Evolutionary conservation across 1,284 basidiomycete species (phyloP), one percentile per base, ranked within the genome.

Genomic region (Ceratobasidium sp.): DNA sequence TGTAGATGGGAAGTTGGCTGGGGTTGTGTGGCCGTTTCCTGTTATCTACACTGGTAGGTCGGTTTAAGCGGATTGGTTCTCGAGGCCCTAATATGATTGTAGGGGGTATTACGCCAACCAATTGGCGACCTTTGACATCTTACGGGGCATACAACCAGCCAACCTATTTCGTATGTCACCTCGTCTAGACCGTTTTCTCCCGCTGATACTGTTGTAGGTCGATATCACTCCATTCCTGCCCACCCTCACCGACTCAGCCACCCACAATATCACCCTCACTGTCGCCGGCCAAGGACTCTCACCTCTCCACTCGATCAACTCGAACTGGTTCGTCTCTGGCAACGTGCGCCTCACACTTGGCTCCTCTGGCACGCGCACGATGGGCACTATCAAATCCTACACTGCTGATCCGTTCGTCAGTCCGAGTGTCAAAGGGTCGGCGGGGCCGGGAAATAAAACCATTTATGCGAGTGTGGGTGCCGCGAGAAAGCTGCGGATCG

Each of bases 81-180:
- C 27, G 24, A 51, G 22, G 19, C 6, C 49, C 56, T 46, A 19
- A 37, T 49, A 1, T 39, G 1, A 13, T 29, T 56, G 9, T 39
- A 74, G 78, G 78, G 14, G 77, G 78, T 0, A 75, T 78, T 8
- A 76, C 76, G 5, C 78, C 77, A 6, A 61, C 76, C 0, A 75
- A 77, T 14, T 79, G 78, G 77, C 76, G 78, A 1, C 78, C 78
- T 4, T 54, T 79, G 14, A 75, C 77, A 8, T 75, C 77, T 11
- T 76, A 75, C 8, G 74, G 78, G 24, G 77, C 78, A 1, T 78
- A 76, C 54, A 77, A 79, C 49, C 63, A 76, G 29, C 78, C 78
- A 1, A 74, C 75, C 2, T 73, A 76, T 43, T 74, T 74, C 34
- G 53, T 78, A 34, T 19, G 69, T 61, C 2, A 34, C 5, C 8